Base-by-base conservation (phyloP, 805 yeast species). In the Candida sonorensis region DNA sequence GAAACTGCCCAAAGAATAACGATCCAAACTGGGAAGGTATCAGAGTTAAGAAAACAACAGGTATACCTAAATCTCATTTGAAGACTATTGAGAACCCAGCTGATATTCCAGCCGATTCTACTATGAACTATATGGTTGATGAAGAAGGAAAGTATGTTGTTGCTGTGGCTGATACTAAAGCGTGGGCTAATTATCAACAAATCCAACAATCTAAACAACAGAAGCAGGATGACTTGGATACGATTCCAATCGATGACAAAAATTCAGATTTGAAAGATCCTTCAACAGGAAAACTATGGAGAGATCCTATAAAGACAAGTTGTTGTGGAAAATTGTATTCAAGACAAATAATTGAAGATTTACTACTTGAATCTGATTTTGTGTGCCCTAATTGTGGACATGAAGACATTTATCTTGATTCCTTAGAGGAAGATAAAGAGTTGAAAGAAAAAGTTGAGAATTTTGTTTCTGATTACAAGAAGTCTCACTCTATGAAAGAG, bases 11-110 rank as follows among this genome's bases (percentile, higher is more conserved):
- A 0, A 85, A 94, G 3, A 81, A 84, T 50, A 77, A 75, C 27
- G 97, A 90, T 58, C 96, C 96, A 2, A 83, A 77, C 46, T 87
- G 87, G 70, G 97, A 90, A 52, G 95, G 95, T 13, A 85, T 84
- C 51, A 70, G 94, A 39, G 81, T 92, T 30, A 81, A 84, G 47
- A 72, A 94, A 46, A 88, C 97, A 0, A 92, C 97, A 0, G 99
- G 99, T 78, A 92, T 92, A 51, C 99, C 99, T 2, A 82, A 81
- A 57, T 81, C 94, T 21, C 86, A 86, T 57, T 73, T 92, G 57
- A 82, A 86, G 45, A 81, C 94, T 0, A 77, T 92, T 7, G 84
- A 83, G 12, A 83, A 83, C 51, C 90, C 90, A 17, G 70, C 76
- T 0, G 85, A 79, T 23, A 40, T 46, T 8, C 25, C 75, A 60